Evolutionary conservation across 169 alveolate species (phyloP), one percentile per base, ranked within the genome.

Genomic region (Eimeria brunetti): DNA sequence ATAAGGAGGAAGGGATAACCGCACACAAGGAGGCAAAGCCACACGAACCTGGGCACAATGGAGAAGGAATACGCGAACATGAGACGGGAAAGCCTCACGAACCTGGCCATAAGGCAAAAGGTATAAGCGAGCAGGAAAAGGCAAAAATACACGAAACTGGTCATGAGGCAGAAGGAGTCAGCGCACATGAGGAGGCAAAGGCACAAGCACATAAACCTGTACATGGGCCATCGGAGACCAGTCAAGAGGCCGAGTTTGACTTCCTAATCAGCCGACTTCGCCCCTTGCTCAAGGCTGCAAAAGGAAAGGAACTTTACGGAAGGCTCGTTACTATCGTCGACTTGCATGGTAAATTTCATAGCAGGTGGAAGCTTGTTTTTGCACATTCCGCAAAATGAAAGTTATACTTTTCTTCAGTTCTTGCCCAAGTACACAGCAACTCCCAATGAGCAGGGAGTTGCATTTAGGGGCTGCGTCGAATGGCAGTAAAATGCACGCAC

Each of bases 251-350:
- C 20, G 71, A 36, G 12, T 58, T 85, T 22, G 62, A 58, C 51
- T 6, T n/a, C 80, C 80, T 85, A 18, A 36, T 85, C 62, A 41
- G n/a, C 24, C 76, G 91, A 38, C 49, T 85, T 30, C 91, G 80
- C 7, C 80, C 67, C 80, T 62, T 85, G 69, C 91, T 85, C 62
- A 85, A 62, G 11, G 58, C 91, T 3, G 49, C 80, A 36, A 85
- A 56, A 85, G 91, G 91, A 30, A 56, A 85, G 41, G 91, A 85
- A 14, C 76, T 85, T 41, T 60, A 49, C 38, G 38, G 62, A 33
- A 56, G 44, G 80, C 80, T 85, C 64, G 53, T 58, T 38, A 38
- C 76, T 36, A 85, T 85, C 1, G 18, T 85, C 36, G 91, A 85
- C 38, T 30, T 85, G 69, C 91, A 85, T 62, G 91, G 91, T 85